phyloP scores from a whole-genome alignment of 768 basidiomycete species.

The Brasilioporus rufonigricans region DNA sequence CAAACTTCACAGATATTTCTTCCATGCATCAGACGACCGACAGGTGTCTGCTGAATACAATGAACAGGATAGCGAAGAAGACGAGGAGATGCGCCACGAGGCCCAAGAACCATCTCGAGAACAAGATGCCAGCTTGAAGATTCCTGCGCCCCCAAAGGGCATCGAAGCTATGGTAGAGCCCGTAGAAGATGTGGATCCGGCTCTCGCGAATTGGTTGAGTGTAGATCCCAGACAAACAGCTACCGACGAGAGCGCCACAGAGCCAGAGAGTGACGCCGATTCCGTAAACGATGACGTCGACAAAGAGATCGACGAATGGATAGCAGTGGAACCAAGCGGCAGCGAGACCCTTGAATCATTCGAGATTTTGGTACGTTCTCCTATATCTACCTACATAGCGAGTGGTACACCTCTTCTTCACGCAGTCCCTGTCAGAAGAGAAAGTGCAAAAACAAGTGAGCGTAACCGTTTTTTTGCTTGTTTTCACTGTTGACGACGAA shows the following conservation, averaged over 20 bases:
- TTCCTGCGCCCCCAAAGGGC: not conserved
- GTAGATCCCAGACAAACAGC: constrained; percentile 38
- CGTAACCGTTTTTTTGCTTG: not conserved
- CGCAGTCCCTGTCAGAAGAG: constrained; percentile 13
- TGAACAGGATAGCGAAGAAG: constrained; percentile 37
- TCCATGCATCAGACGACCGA: constrained; percentile 61
- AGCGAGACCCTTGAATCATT: constrained; percentile 25
- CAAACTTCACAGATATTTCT: constrained; percentile 60
- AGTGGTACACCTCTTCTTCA: not conserved
- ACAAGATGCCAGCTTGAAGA: constrained; percentile 12
- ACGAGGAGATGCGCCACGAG: constrained; percentile 25
- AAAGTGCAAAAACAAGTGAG: constrained; percentile 9
- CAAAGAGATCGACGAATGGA: constrained; percentile 42
- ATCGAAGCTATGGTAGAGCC: constrained; percentile 24
- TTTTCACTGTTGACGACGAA: not conserved
- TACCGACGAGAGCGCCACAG: constrained; percentile 39
- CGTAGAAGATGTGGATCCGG: constrained; percentile 43
- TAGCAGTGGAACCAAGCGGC: constrained; percentile 20
- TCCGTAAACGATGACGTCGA: constrained; percentile 63
- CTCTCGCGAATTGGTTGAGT: constrained; percentile 60
- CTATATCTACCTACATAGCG: too few relatives aligned
- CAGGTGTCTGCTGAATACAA: constrained; percentile 51
- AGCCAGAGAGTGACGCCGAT: constrained; percentile 64
- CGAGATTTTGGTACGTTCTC: constrained; percentile 6
- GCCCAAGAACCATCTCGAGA: constrained; percentile 10